phyloP scores from a whole-genome alignment of 2,329 filamentous ascomycete genomes.

The Phialophora verrucosa region DNA sequence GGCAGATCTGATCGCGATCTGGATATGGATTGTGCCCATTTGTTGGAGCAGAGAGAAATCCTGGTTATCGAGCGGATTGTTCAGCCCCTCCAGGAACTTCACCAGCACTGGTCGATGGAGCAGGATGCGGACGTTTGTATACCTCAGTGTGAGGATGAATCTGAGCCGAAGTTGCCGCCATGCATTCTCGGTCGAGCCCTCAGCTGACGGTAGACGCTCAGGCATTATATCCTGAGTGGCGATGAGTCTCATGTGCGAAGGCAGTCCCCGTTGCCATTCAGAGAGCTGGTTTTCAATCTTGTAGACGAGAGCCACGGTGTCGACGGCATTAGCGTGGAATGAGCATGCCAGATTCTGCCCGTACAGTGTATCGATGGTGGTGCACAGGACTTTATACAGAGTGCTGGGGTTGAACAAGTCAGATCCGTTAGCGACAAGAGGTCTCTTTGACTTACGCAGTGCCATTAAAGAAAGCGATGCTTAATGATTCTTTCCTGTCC shows the following conservation, averaged over 20 bases:
- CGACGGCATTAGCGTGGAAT: constrained; percentile 2
- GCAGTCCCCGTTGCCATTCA: constrained; percentile 12
- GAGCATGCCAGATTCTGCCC: constrained; percentile 21
- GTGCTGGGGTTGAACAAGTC: constrained; percentile 33
- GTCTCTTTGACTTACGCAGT: constrained; percentile 31
- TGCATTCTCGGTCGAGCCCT: constrained; percentile 45
- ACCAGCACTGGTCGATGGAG: constrained; percentile 51
- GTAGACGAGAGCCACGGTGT: constrained; percentile 17
- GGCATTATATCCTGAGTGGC: constrained; percentile 36
- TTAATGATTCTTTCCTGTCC: constrained; percentile 11
- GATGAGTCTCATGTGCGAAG: constrained; percentile 16
- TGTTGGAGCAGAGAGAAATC: constrained; percentile 42
- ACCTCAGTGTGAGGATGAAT: constrained; percentile 50
- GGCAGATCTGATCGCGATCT: constrained; percentile 44
- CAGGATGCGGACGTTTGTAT: constrained; percentile 51
- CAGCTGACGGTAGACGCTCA: constrained; percentile 28
- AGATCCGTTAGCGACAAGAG: background rate
- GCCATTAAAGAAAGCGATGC: constrained; percentile 13
- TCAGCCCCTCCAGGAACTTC: constrained; percentile 45
- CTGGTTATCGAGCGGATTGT: constrained; percentile 26
- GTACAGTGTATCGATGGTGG: constrained; percentile 46
- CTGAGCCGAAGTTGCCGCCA: constrained; percentile 40
- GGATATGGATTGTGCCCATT: constrained; percentile 44
- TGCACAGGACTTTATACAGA: constrained; percentile 43
- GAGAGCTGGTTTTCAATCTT: constrained; percentile 24